Conservation (phyloP, 1,284 basidiomycete species). For the Cryptococcus wingfieldii region DNA sequence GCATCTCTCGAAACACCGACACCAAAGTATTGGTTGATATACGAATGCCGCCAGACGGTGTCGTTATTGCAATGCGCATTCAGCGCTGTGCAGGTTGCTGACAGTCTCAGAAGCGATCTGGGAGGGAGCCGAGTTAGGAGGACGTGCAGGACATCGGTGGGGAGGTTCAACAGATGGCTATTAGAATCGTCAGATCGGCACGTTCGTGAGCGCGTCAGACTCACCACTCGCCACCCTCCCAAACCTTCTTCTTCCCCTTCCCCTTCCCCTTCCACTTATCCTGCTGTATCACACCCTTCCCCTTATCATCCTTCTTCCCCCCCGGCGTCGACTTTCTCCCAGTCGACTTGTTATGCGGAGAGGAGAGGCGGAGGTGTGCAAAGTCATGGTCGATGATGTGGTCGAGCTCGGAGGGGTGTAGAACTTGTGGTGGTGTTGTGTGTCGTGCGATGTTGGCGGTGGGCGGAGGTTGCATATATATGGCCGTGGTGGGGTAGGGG, state of each 20-base stretch:
- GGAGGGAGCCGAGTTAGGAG: conserved; percentile 39
- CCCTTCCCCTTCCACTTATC: conserved; percentile 21
- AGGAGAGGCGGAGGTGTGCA: background rate
- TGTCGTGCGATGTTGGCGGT: conserved; percentile 2
- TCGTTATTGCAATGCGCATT: conserved; percentile 32
- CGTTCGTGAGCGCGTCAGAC: conserved; percentile 5
- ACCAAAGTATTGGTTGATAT: conserved; percentile 40
- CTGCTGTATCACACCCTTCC: conserved; percentile 7
- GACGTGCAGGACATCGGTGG: conserved; percentile 37
- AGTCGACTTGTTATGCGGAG: background rate
- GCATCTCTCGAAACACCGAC: conserved; percentile 20
- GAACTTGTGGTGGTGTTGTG: background rate
- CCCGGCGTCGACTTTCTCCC: background rate
- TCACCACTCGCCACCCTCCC: conserved; percentile 19
- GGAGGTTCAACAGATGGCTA: conserved; percentile 39
- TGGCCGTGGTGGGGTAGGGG: background rate
- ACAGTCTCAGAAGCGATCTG: conserved; percentile 28
- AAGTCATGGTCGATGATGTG: conserved; percentile 3
- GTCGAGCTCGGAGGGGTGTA: conserved; percentile 8
- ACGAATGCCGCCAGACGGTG: conserved; percentile 41
- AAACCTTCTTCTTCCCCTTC: conserved; percentile 13
- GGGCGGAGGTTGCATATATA: conserved; percentile 8
- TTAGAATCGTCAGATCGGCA: conserved; percentile 1
- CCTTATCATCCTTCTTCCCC: conserved; percentile 4
- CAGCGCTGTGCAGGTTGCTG: conserved; percentile 31